A percentile compares a stretch with the other conserved stretches of the same genome.
These are phyloP conservation scores for Coemansia guatemalensis DNA, from an alignment of 192 early-diverging fungal genomes.

Conservation along the genomic window DNA sequence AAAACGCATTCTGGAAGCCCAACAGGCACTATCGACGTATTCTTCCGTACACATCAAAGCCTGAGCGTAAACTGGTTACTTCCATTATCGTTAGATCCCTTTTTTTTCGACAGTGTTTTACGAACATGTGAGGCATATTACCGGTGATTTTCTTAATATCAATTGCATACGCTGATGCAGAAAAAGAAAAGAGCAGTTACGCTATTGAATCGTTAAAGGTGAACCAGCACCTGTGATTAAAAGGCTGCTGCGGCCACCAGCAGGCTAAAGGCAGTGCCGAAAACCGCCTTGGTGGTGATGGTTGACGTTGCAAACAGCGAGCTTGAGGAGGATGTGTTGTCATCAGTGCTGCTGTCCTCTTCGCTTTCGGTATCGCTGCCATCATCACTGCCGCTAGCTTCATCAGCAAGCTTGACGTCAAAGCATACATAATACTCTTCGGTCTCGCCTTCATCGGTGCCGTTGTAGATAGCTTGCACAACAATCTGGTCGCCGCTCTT, in stretches of 20 bases:
- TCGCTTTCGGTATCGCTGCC: neutral
- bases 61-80: neutral
- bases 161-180: neutral
- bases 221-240: neutral
- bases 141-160: neutral
- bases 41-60: slow-evolving; percentile 34
- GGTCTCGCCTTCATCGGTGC: slow-evolving; percentile 29
- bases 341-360: slow-evolving; percentile 1
- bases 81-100: neutral
- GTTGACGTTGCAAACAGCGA: neutral
- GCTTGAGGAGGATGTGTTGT: neutral
- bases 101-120: slow-evolving; percentile 2
- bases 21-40: slow-evolving; percentile 57
- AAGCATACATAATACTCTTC: slow-evolving; percentile 49
- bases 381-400: slow-evolving; percentile 2
- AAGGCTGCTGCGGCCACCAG: slow-evolving; percentile 24
- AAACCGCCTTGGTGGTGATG: slow-evolving; percentile 17
- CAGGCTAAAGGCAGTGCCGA: slow-evolving; percentile 30
- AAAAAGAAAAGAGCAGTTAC: neutral
- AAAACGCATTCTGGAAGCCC: slow-evolving; percentile 57
- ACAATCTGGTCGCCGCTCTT: slow-evolving; percentile 45
- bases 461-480: slow-evolving; percentile 52
- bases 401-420: slow-evolving; percentile 42
- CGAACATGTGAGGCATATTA: neutral
- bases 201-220: neutral